Percentiles rank a stretch among this genome's conserved stretches.
These are phyloP conservation scores for Raffaelea deltoideospora DNA, from an alignment of 2,329 filamentous ascomycete species.

Conservation along the genomic window DNA sequence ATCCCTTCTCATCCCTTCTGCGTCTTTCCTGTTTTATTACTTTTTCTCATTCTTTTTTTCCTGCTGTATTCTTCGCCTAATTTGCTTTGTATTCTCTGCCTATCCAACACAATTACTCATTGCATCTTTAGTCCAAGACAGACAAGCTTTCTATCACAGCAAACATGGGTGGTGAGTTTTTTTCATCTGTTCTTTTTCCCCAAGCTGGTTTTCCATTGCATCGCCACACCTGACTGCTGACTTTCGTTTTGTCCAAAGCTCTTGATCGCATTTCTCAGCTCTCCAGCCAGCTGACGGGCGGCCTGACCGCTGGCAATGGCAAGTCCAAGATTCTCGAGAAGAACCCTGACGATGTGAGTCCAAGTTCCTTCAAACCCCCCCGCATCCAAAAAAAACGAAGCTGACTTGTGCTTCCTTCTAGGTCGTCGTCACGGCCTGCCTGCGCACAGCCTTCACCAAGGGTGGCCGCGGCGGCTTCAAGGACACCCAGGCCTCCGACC, in stretches of 20 bases:
- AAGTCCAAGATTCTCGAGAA: constrained; percentile 47
- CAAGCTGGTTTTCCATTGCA: not conserved
- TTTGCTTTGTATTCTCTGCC: not conserved
- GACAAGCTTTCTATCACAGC: too few species aligned
- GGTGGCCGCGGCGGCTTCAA: constrained; percentile 92
- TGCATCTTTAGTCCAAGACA: not conserved
- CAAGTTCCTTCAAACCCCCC: too few species aligned
- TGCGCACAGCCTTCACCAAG: constrained; percentile 84
- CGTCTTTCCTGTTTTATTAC: not conserved
- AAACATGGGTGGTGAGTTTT: constrained; percentile 12
- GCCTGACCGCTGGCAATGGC: constrained; percentile 27
- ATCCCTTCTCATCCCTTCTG: not conserved
- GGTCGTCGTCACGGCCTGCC: constrained; percentile 83
- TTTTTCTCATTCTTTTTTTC: not conserved
- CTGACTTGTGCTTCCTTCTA: constrained; percentile 15
- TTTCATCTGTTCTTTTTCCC: not conserved
- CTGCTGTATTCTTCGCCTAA: not conserved
- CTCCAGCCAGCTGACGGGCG: constrained; percentile 41
- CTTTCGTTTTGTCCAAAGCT: constrained; percentile 20
- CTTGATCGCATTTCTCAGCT: constrained; percentile 44
- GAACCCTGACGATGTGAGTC: constrained; percentile 47
- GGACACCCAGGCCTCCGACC: constrained; percentile 75
- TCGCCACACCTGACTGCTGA: not conserved
- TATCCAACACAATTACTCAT: not conserved
- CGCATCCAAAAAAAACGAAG: not conserved